Evolutionary conservation across 345 rosid species (phyloP).

Genomic region (Citrus inodora): DNA sequence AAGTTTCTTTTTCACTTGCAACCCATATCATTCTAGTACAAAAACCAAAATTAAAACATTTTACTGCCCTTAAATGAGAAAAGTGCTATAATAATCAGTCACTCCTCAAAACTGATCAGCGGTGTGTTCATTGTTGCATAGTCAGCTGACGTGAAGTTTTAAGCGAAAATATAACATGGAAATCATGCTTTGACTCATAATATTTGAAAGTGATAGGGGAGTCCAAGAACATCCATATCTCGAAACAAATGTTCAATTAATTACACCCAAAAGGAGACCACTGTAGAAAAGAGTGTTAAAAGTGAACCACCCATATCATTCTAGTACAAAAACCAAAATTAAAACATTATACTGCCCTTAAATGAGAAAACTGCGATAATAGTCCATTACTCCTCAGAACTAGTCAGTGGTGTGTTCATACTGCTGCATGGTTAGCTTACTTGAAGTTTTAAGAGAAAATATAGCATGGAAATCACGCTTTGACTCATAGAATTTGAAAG

Average conservation of each 20-base stretch:
- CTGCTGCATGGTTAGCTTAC: not conserved
- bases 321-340: not conserved
- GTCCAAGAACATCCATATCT: not conserved
- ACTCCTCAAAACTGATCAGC: not conserved
- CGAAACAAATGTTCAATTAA: not conserved
- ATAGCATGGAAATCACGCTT: not conserved
- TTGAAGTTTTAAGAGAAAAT: not conserved
- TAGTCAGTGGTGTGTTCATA: not conserved
- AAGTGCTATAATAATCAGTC: not conserved
- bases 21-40: not conserved
- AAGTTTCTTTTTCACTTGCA: not conserved
- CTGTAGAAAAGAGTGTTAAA: not conserved
- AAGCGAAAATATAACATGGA: not conserved
- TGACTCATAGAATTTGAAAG: not conserved
- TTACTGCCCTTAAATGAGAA: not conserved
- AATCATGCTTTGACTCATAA: not conserved
- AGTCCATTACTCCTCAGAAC: not conserved
- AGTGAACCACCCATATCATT: not conserved
- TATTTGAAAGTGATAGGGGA: not conserved
- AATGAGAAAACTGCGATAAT: not conserved
- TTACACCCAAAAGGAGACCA: not conserved
- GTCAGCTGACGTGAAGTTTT: not conserved
- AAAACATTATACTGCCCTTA: not conserved
- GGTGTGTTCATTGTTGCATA: not conserved
- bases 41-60: not conserved